Base-by-base conservation (phyloP, 192 early-diverging fungal genomes). In the Entomortierella parvispora region DNA sequence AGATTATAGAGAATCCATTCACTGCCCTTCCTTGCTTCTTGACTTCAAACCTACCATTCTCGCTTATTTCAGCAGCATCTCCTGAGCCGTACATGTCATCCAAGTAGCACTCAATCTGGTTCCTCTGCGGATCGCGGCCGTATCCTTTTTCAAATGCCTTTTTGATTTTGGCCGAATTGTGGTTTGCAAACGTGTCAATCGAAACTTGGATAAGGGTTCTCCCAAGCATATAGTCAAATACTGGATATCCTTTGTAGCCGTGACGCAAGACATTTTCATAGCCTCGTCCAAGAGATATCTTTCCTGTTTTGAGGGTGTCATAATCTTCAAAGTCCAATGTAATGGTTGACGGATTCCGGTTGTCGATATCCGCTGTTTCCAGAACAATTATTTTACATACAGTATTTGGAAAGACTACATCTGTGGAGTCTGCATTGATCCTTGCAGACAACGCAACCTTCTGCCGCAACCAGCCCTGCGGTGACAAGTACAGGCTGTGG, bases 1-100 rank as follows among this genome's bases (percentile, higher is more conserved):
- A 80, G 65, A 80, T 59, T 44, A 80, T 58, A 34, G 47, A 59
- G 57, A 80, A 80, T 47, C 61, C 59, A 42, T 42, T 59, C 25
- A 58, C 29, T n/a, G 1, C 25, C 0, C 10, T 46, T 33, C 53
- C 43, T 11, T 55, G 15, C 53, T 28, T 54, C 31, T 22, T 63
- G 51, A 71, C 69, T 42, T 40, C 31, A 62, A 71, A 63, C 37
- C n/a, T 54, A 37, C 37, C 7, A 40, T 56, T 62, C 26, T 8
- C 12, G 25, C 5, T 9, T 18, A 72, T 72, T n/a, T 49, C 32
- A n/a, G 70, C 70, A 32, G 0, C 22, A 46, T 72, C 62, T 34
- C 20, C 46, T 26, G 61, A 7, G 31, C 70, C 70, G 58, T 51
- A 72, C 43, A 63, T 12, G 22, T 62, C 40, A 23, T 72, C n/a